Base-by-base conservation (phyloP, 345 rosid genomes). In the Boechera divaricarpa region DNA sequence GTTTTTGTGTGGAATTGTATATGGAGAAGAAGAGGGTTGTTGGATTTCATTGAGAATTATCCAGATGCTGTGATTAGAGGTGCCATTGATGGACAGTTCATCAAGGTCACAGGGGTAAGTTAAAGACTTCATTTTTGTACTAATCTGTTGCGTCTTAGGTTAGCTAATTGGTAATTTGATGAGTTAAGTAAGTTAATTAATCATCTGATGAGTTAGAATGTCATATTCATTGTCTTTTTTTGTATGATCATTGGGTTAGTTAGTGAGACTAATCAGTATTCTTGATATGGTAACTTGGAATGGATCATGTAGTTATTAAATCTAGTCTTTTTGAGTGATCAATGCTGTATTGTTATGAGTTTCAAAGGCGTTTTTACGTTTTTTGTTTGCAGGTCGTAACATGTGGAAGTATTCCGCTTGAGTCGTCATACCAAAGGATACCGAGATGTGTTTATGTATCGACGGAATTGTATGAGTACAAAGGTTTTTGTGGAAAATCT, bases 371-470 rank as follows among this genome's bases (percentile, higher is more conserved):
- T 57, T 6, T 32, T 39, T 56, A 24, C 1, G 10, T 26, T 59
- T 21, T 52, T 9, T 51, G 52, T 32, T 57, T 83, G 79, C 77
- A 94, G 98, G 97, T 94, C 61, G 97, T 92, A 66, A 94, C 98
- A 44, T 94, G 98, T 79, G 98, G 98, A 72, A 88, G 97, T 75
- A 78, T 87, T n/a, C 92, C 97, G 8, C 78, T 94, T 74, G 97
- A 94, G 60, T 85, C 98, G 36, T 89, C 98, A 35, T 94, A 89
- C 81, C 95, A 91, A 80, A 88, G 85, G 77, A 70, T 83, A 67
- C 85, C 90, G 10, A 89, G 97, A 77, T 94, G 98, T 39, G 90
- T 94, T 21, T 92, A 87, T 42, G 88, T 92, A 54, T 92, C 97
- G 12, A 85, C 97, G 0, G 97, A 94, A 69, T 76, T 94, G 84